A percentile compares a stretch with the other conserved stretches of the same genome.
Conservation (phyloP, 2,329 filamentous ascomycete species). For the Colletotrichum tropicale region DNA sequence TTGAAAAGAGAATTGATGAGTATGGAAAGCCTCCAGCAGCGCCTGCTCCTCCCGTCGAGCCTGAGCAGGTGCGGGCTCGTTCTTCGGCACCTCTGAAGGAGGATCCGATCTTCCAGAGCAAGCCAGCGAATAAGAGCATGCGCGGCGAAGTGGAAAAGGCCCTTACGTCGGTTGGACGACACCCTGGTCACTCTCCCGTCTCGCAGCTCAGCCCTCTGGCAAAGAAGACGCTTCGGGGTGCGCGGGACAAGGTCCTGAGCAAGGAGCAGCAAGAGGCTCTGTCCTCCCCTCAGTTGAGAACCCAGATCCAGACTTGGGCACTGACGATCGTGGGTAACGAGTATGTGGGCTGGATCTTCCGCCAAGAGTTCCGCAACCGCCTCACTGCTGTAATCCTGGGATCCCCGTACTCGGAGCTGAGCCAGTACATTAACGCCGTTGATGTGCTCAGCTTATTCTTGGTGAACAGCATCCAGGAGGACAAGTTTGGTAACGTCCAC, state of each 20-base stretch:
- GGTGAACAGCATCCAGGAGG: constrained; percentile 77
- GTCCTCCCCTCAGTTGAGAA: constrained; percentile 51
- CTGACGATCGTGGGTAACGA: constrained; percentile 50
- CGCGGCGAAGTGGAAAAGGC: constrained; percentile 50
- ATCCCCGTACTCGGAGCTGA: constrained; percentile 71
- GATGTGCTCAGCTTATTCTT: constrained; percentile 72
- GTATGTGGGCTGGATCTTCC: constrained; percentile 71
- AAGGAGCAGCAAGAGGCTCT: constrained; percentile 61
- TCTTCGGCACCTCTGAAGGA: constrained; percentile 45
- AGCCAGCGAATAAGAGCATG: constrained; percentile 39
- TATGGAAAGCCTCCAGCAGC: constrained; percentile 53
- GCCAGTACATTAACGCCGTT: constrained; percentile 73
- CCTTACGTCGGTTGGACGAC: constrained; percentile 45
- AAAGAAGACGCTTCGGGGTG: constrained; percentile 52
- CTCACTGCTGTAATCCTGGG: constrained; percentile 74
- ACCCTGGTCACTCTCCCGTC: constrained; percentile 52
- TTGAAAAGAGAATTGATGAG: constrained; percentile 71
- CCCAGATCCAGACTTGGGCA: constrained; percentile 52
- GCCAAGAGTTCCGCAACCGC: constrained; percentile 69
- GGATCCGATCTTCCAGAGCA: constrained; percentile 49
- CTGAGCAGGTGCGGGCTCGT: constrained; percentile 37
- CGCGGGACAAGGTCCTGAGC: constrained; percentile 52
- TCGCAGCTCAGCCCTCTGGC: constrained; percentile 56
- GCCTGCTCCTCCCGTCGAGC: constrained; percentile 33
- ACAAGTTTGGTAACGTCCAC: constrained; percentile 86